These are phyloP conservation scores for Moesziomyces sp. DNA, from an alignment of 1,284 basidiomycete genomes.

Conservation along the genomic window DNA sequence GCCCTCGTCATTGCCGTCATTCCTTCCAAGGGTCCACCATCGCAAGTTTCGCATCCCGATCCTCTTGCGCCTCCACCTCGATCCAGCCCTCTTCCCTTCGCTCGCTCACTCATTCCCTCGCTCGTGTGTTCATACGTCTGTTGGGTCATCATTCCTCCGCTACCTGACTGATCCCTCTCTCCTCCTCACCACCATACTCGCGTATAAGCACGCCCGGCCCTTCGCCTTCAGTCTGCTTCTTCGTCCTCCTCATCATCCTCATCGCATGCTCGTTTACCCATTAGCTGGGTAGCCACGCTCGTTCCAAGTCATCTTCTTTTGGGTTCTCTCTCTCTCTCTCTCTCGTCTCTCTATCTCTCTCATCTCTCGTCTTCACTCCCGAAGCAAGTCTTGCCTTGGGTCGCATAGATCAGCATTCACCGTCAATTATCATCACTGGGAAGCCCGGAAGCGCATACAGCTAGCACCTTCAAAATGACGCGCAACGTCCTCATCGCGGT, in stretches of 20 bases:
- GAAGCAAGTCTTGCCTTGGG: too few relatives aligned
- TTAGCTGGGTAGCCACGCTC: background rate
- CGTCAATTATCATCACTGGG: background rate
- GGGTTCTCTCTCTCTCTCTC: conserved; percentile 13
- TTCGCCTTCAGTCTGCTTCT: background rate
- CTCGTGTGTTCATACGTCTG: too few relatives aligned
- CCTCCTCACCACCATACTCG: background rate
- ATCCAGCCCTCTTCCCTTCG: conserved; percentile 1
- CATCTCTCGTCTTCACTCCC: background rate
- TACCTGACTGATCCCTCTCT: background rate
- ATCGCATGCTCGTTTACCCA: too few relatives aligned
- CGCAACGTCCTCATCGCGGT: conserved; percentile 47
- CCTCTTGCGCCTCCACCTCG: conserved; percentile 6
- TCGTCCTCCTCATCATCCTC: background rate
- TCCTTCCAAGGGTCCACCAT: conserved; percentile 30
- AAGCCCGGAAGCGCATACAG: too few relatives aligned
- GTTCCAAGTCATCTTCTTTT: background rate
- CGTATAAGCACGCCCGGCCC: too few relatives aligned
- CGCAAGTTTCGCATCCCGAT: conserved; percentile 1
- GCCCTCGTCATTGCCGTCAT: conserved; percentile 13
- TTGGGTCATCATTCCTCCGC: background rate
- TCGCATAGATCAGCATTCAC: too few relatives aligned
- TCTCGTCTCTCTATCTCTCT: background rate
- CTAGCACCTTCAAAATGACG: conserved; percentile 19
- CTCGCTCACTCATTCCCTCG: background rate